Percentiles rank a stretch among this genome's conserved stretches.
phyloP scores from a whole-genome alignment of 176 grass and related monocot genomes.

The Aegilops bicornis region DNA sequence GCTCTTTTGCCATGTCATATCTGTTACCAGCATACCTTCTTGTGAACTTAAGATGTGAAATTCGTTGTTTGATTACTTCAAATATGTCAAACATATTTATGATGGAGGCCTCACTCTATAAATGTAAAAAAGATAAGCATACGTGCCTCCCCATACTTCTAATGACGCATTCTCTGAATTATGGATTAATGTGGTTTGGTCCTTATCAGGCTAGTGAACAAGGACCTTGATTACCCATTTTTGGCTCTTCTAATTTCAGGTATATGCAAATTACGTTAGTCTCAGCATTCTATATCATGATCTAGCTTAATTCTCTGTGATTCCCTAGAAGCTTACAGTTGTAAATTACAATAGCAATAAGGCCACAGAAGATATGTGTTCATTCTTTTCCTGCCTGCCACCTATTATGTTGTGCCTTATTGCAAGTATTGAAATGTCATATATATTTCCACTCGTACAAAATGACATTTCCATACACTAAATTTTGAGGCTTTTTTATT shows the following conservation, averaged over 20 bases:
- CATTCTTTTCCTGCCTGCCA: neutral
- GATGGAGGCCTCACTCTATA: neutral
- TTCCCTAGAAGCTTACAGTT: neutral
- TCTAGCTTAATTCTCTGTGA: constrained; percentile 10
- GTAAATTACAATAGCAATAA: constrained; percentile 4
- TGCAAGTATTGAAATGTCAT: constrained; percentile 18
- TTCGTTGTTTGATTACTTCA: neutral
- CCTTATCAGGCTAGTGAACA: constrained; percentile 63
- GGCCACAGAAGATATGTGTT: neutral
- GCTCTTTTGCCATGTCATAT: neutral
- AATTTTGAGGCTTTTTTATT: neutral
- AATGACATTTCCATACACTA: constrained; percentile 1
- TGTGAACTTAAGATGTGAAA: constrained; percentile 1
- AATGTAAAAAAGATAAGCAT: neutral
- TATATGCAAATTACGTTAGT: constrained; percentile 35
- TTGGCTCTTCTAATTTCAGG: constrained; percentile 99
- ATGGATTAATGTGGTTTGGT: constrained; percentile 33
- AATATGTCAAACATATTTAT: neutral
- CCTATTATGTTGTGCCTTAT: neutral
- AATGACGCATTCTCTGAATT: constrained; percentile 27
- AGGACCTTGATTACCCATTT: constrained; percentile 84
- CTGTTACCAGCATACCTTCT: neutral
- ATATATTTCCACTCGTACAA: neutral
- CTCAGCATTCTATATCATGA: neutral
- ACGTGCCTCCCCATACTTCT: constrained; percentile 8